Evolutionary conservation across 108 stramenopile genomes (phyloP), one percentile per base, ranked within the genome.

Genomic region (Stephanodiscus triporus): DNA sequence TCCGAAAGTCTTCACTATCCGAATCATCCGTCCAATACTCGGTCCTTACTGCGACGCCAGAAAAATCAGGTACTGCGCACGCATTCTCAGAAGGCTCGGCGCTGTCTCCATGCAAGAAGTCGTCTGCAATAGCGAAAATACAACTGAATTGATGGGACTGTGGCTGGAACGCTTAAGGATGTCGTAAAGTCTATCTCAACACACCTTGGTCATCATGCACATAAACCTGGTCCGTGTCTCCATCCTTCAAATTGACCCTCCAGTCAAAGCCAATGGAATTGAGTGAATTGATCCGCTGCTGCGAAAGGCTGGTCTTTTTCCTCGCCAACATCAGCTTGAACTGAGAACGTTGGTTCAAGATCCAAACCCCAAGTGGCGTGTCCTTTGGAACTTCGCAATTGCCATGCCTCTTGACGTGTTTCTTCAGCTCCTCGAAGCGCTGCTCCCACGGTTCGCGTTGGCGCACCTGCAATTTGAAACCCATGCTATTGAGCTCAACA

Each of bases 221-320:
- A 36, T 30, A n/a, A 10, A 38, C 14, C 17, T 61, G 60, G 2
- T 40, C 40, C 17, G 60, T 2, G 16, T 42, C 60, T 19, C 60
- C 60, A 43, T 61, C 37, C 22, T 38, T 37, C n/a, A 37, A 9
- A 19, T 10, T 37, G 30, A 61, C 37, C 36, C 60, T 77, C 76
- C 76, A 77, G 32, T 70, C 58, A 42, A 77, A 77, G 9, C 58
- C 76, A 6, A 77, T 47, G 0, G 60, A 40, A 61, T 77, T 70
- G 17, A 77, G 54, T 56, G 38, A 51, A 40, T 51, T 55, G n/a
- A 72, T 65, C 26, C 76, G 61, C 57, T 71, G 62, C 32, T 63
- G 26, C 16, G 69, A 64, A 68, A 76, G 59, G 16, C 67, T 37
- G 14, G 54, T 23, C 16, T 49, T 32, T 66, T 51, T 50, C 53